Base-by-base conservation (phyloP, 1,139 yeast species). In the Geotrichum cucujoidarum region DNA sequence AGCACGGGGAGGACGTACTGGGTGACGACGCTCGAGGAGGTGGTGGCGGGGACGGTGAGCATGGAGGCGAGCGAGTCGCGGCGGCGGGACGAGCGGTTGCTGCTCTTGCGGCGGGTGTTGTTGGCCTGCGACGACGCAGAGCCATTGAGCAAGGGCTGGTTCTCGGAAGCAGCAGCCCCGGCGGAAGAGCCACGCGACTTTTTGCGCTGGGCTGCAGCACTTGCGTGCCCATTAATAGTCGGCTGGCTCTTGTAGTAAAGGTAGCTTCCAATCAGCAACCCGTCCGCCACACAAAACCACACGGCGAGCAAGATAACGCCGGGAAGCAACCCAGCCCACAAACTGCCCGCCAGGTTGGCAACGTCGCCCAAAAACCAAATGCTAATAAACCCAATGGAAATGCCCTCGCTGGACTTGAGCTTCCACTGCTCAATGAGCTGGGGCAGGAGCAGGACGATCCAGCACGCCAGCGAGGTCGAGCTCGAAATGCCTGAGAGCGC, bases 381-480 rank as follows among this genome's bases (percentile, higher is more conserved):
- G 14, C 76, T 58, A 29, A 85, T 74, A 60, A 85, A 85, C 2
- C 83, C 77, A 35, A 83, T 74, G 30, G 94, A 81, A 20, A 85
- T 79, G 4, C 95, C 95, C 32, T 84, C 92, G 3, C 89, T 87
- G 20, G 87, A 77, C 61, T 83, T 81, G 47, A 80, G 68, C 52
- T 85, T 69, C 90, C 90, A 85, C 65, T 85, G 94, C 63, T 85
- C 95, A 34, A 85, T 76, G 40, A 85, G 73, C 65, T 86, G 95
- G 1, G 95, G 95, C 59, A 84, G 70, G 53, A 84, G 73, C 43
- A 85, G 69, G 13, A 85, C 90, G 21, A 86, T 77, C 92, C 92
- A 86, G 62, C 92, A 83, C 1, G 90, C 81, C 61, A 65, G 54
- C 38, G 65, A 61, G n/a, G 68, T 53, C 10, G 87, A 81, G 2